Conservation (phyloP, 2,329 filamentous ascomycete species). For the Ciborinia camelliae region DNA sequence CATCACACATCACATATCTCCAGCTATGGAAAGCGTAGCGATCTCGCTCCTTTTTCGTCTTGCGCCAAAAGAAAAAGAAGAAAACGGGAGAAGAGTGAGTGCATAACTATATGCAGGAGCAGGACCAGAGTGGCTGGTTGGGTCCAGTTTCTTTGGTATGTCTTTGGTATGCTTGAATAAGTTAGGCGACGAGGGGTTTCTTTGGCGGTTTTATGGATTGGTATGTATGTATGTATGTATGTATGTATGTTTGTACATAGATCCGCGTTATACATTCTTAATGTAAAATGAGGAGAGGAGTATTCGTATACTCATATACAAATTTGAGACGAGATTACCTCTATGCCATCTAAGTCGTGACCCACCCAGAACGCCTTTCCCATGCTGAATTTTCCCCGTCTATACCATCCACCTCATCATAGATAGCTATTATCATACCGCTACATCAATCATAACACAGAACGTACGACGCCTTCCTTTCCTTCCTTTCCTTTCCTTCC, state of each 20-base stretch:
- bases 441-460: not conserved
- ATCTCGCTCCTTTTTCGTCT: no score
- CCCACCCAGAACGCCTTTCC: not conserved
- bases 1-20: no score
- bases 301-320: not conserved
- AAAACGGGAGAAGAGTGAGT: no score
- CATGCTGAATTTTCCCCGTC: not conserved
- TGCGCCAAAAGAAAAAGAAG: no score
- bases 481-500: not conserved
- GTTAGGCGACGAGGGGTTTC: not conserved
- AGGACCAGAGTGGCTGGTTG: no score
- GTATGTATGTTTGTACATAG: not conserved
- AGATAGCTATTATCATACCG: not conserved
- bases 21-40: no score
- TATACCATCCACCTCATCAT: not conserved
- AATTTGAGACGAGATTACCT: not conserved
- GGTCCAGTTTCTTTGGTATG: not conserved
- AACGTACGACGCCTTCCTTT: not conserved
- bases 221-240: not conserved
- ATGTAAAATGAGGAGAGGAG: not conserved
- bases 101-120: no score
- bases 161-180: no score
- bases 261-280: not conserved
- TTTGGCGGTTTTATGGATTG: not conserved
- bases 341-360: not conserved